These are phyloP conservation scores for Vanrija sp. DNA, from an alignment of 1,284 basidiomycete genomes.

Conservation along the genomic window DNA sequence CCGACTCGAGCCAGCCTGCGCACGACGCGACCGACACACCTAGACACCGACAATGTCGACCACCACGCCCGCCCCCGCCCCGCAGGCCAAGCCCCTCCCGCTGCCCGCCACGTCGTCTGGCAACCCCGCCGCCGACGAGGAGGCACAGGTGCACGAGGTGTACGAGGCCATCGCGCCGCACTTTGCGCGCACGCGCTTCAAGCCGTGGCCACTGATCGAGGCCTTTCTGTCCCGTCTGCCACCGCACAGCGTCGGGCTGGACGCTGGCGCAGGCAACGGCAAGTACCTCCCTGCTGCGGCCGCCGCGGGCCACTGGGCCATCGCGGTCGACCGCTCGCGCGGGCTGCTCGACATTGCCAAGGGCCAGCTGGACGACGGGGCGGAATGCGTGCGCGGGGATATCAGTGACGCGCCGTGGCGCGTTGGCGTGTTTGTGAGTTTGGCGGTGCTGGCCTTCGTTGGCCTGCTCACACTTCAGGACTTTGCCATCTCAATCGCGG, in stretches of 20 bases:
- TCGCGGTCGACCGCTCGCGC: conserved; percentile 76
- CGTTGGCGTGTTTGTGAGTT: conserved; percentile 67
- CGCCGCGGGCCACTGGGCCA: conserved; percentile 53
- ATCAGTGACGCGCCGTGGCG: conserved; percentile 64
- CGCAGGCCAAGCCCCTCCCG: conserved; percentile 26
- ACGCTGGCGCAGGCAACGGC: conserved; percentile 95
- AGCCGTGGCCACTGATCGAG: conserved; percentile 95
- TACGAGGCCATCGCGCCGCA: conserved; percentile 89
- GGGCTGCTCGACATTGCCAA: conserved; percentile 74
- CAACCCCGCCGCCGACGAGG: conserved; percentile 29
- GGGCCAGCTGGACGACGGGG: conserved; percentile 44
- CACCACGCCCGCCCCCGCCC: background rate
- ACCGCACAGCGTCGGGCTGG: conserved; percentile 77
- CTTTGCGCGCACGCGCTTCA: conserved; percentile 91
- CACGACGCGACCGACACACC: background rate
- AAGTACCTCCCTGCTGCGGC: conserved; percentile 75
- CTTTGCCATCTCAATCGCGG: conserved; percentile 91
- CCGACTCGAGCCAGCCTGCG: background rate
- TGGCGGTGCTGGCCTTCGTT: background rate
- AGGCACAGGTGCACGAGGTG: conserved; percentile 64
- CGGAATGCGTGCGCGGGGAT: conserved; percentile 57
- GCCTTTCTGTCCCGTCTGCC: conserved; percentile 72
- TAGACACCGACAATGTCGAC: background rate
- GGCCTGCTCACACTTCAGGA: conserved; percentile 56
- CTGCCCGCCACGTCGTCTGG: conserved; percentile 15